phyloP scores from a whole-genome alignment of 1,284 basidiomycete genomes.

The Fistulinella cinereoalba region DNA sequence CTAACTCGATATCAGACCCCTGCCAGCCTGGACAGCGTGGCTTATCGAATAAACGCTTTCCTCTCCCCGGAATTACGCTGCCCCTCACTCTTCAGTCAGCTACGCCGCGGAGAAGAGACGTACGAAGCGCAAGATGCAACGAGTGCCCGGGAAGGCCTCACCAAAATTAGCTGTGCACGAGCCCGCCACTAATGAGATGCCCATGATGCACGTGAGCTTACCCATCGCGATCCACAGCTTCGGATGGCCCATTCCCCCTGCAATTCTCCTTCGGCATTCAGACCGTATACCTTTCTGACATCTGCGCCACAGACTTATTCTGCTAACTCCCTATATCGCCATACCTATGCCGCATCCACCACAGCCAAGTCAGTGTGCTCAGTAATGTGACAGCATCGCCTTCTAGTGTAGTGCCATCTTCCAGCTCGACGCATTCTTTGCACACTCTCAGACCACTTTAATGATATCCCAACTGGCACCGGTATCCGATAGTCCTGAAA shows the following conservation, averaged over 20 bases:
- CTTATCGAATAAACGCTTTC: too few relatives aligned
- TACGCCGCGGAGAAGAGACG: slow-evolving; percentile 2
- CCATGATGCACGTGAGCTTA: slow-evolving; percentile 2
- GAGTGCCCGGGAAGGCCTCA: slow-evolving; percentile 34
- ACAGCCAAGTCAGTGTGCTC: slow-evolving; percentile 37
- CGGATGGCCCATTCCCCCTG: slow-evolving; percentile 32
- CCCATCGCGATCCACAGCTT: slow-evolving; percentile 38
- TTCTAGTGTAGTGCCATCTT: slow-evolving; percentile 38
- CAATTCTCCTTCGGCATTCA: slow-evolving; percentile 46
- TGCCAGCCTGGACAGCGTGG: too few relatives aligned
- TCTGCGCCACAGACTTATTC: slow-evolving; percentile 38
- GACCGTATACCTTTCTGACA: slow-evolving; percentile 43
- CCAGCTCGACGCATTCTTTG: slow-evolving; percentile 37
- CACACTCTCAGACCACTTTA: slow-evolving; percentile 40
- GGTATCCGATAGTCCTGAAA: slow-evolving; percentile 32
- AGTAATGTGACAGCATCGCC: slow-evolving; percentile 48
- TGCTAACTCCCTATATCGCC: slow-evolving; percentile 25
- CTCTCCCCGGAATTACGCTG: too few relatives aligned
- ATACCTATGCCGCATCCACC: slow-evolving; percentile 15
- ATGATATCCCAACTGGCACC: slow-evolving; percentile 40
- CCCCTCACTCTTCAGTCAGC: background rate
- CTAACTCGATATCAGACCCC: too few relatives aligned
- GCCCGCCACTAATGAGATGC: background rate
- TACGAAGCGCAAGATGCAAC: slow-evolving; percentile 38
- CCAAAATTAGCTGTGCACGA: slow-evolving; percentile 30